Evolutionary conservation across 2,329 filamentous ascomycete species (phyloP).

Genomic region (Penicillium sp.): DNA sequence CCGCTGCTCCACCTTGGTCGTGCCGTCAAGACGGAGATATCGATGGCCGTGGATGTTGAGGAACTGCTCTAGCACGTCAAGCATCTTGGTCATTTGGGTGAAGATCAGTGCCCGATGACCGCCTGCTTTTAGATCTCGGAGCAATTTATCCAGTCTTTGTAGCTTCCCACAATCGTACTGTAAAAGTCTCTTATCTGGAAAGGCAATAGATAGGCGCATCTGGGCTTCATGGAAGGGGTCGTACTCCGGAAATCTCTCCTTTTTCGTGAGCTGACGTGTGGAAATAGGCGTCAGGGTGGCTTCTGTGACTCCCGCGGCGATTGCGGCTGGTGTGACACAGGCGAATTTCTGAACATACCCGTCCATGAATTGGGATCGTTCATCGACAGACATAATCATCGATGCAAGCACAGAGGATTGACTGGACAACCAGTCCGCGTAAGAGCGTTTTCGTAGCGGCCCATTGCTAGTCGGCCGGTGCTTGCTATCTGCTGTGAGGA

Average conservation of each 20-base stretch:
- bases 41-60: slow-evolving; percentile 97
- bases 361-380: slow-evolving; percentile 74
- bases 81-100: slow-evolving; percentile 98
- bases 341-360: slow-evolving; percentile 83
- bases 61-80: slow-evolving; percentile 97
- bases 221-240: slow-evolving; percentile 95
- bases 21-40: slow-evolving; percentile 94
- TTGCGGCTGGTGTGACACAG: slow-evolving; percentile 87
- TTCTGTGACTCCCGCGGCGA: slow-evolving; percentile 76
- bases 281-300: slow-evolving; percentile 69
- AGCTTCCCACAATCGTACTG: slow-evolving; percentile 98
- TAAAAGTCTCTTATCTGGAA: slow-evolving; percentile 92
- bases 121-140: slow-evolving; percentile 84
- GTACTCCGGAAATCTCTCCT: slow-evolving; percentile 59
- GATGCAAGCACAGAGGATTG: slow-evolving; percentile 59
- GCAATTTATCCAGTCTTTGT: slow-evolving; percentile 82
- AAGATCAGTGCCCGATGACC: slow-evolving; percentile 97
- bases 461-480: slow-evolving; percentile 64
- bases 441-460: slow-evolving; percentile 64
- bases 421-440: slow-evolving; percentile 76
- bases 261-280: slow-evolving; percentile 50
- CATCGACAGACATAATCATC: slow-evolving; percentile 75
- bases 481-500: slow-evolving; percentile 68
- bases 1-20: slow-evolving; percentile 92
- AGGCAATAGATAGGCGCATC: slow-evolving; percentile 91